Percentiles rank a stretch among this genome's conserved stretches.
Evolutionary conservation across 306 rosid genomes (phyloP).

Genomic region (Cucurbita pepo): DNA sequence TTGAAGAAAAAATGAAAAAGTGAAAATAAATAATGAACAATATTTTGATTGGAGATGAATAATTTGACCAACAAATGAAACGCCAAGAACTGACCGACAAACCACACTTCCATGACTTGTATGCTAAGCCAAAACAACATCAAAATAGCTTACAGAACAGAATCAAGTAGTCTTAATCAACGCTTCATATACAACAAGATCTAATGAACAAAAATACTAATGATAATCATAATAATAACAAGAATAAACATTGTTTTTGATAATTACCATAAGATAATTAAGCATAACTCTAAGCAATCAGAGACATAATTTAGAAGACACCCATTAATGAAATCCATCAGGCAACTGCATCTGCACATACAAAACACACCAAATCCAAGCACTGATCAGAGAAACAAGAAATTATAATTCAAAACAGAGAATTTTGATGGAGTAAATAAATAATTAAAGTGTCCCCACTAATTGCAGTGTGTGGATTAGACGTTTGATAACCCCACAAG

Average conservation of each 20-base stretch:
- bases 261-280: neutral
- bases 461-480: neutral
- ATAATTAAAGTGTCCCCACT: neutral
- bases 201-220: neutral
- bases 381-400: neutral
- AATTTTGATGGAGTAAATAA: neutral
- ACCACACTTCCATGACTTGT: neutral
- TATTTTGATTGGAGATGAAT: neutral
- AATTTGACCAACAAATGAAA: neutral
- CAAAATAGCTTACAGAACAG: neutral
- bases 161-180: constrained; percentile 1
- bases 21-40: neutral
- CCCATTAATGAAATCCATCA: neutral
- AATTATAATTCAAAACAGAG: neutral
- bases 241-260: neutral
- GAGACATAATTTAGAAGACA: neutral
- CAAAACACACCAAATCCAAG: neutral
- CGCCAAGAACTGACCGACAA: neutral
- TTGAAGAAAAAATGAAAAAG: no score
- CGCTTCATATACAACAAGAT: neutral
- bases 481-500: neutral
- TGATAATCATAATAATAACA: neutral
- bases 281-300: neutral
- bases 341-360: neutral
- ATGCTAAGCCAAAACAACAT: constrained; percentile 2